Conservation (phyloP, 139 green algal species). For the Chlamydomonas sphaeroides region DNA sequence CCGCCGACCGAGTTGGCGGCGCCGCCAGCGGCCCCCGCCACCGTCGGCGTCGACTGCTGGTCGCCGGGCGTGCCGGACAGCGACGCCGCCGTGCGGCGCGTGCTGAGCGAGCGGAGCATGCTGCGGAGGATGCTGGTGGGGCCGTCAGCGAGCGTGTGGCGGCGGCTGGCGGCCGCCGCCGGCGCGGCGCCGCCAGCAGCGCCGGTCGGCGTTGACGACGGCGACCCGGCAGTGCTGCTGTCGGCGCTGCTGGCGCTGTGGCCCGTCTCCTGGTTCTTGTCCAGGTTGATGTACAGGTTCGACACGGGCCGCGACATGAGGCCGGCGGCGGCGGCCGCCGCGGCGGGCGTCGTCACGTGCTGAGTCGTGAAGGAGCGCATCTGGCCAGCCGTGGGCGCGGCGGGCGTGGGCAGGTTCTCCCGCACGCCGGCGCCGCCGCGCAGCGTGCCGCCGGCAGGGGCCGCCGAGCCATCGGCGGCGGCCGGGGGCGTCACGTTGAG, state of each 20-base stretch:
- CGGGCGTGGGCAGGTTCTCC: conserved; percentile 3
- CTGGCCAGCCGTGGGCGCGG: conserved; percentile 25
- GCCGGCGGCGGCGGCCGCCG: conserved; percentile 17
- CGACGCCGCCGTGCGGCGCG: neutral
- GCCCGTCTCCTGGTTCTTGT: neutral
- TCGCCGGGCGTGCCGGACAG: neutral
- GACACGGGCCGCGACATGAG: conserved; percentile 43
- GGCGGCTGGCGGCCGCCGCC: neutral
- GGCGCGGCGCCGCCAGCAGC: neutral
- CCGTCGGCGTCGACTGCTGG: neutral
- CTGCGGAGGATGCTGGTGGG: conserved; percentile 29
- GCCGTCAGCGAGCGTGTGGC: conserved; percentile 1
- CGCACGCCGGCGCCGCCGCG: neutral
- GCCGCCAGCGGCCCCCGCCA: neutral
- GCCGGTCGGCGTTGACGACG: conserved; percentile 7
- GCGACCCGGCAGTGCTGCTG: conserved; percentile 20
- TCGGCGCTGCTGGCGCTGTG: neutral
- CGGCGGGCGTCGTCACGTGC: conserved; percentile 1
- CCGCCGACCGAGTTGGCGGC: neutral
- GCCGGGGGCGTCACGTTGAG: neutral
- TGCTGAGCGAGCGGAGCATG: conserved; percentile 42
- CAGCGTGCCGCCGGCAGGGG: neutral
- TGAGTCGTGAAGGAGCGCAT: conserved; percentile 15
- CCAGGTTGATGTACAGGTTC: conserved; percentile 40
- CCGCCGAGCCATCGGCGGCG: neutral